Evolutionary conservation across 441 rosid genomes (phyloP), one percentile per base, ranked within the genome.

Genomic region (Gossypium davidsonii): DNA sequence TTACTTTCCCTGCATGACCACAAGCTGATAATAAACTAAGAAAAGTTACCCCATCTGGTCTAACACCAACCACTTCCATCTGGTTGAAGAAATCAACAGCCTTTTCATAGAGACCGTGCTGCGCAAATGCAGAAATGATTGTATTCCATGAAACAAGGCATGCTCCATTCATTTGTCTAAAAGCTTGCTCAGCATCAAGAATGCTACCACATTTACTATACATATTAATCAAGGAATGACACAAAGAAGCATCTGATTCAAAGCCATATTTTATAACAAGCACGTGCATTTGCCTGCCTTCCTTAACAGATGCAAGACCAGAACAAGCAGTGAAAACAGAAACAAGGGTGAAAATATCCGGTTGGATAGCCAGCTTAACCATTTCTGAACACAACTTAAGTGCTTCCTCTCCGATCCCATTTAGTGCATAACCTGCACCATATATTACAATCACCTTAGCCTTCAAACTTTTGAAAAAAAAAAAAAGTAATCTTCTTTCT

Each of bases 21-120:
- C 83, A 81, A 67, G 86, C 87, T 57, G 82, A 82, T 62, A 84
- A 74, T 31, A 79, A 53, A 74, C 80, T 82, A 0, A 84, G 83
- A 70, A 82, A 84, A 0, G 87, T 85, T 62, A 82, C 75, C 80
- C 81, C 84, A 18, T 83, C 85, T 14, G 89, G 87, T 48, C 76
- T 48, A 67, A 77, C 66, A 53, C 73, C 82, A 52, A 1, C 57
- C 1, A 53, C 17, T 70, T 48, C 69, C 79, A 85, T 79, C 78
- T 77, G 73, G 65, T 76, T 59, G 66, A 83, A 82, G 69, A 78
- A 77, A 23, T 42, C 71, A 73, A 85, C 55, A 14, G 85, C 82
- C 1, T 78, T 78, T 59, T 60, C 77, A 67, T 83, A 75, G 66
- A 58, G 77, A 49, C 87, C 89, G 11, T 86, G 86, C 64, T 82